phyloP scores from a whole-genome alignment of 2,329 filamentous ascomycete genomes.

The Alternaria dauci region DNA sequence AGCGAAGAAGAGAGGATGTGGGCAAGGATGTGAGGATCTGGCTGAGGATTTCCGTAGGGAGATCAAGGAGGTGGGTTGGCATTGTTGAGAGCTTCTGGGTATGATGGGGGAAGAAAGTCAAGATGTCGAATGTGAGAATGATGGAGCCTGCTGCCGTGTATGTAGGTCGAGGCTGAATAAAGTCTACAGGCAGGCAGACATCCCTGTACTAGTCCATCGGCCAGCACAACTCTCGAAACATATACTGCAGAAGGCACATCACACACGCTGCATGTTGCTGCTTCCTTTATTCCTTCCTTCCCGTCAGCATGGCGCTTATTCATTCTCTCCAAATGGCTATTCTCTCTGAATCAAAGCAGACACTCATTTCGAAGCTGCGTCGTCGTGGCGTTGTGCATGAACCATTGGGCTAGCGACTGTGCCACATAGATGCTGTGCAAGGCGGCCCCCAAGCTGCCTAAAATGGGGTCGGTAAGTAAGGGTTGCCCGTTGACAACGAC shows the following conservation, averaged over 20 bases:
- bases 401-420: neutral
- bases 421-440: neutral
- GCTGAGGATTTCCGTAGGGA: constrained; percentile 47
- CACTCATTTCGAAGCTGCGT: neutral
- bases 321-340: neutral
- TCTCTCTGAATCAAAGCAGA: neutral
- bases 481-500: neutral
- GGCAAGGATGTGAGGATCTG: constrained; percentile 46
- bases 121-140: neutral
- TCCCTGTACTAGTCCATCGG: neutral
- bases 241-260: neutral
- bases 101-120: neutral
- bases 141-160: neutral
- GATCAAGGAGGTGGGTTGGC: constrained; percentile 26
- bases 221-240: neutral
- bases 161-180: neutral
- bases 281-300: neutral
- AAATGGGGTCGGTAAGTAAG: neutral
- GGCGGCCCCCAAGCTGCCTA: neutral
- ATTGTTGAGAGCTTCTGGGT: constrained; percentile 16
- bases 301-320: neutral
- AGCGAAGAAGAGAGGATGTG: constrained; percentile 43
- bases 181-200: neutral
- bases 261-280: neutral
- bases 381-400: neutral